These are phyloP conservation scores for Beauveria australis DNA, from an alignment of 2,329 filamentous ascomycete species.

Conservation along the genomic window DNA sequence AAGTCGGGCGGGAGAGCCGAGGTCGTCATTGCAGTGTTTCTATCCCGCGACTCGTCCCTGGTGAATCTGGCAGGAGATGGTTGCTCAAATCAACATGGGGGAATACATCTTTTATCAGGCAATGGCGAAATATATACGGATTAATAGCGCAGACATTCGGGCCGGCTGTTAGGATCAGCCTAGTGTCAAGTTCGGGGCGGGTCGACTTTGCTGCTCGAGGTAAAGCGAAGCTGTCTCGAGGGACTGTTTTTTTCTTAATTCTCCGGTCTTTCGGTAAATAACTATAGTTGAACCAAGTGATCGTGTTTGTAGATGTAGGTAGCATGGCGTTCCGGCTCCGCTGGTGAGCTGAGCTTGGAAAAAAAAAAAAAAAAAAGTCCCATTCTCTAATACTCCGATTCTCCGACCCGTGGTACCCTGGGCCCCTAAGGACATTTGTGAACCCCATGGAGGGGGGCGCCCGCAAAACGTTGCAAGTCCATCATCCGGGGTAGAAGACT, in stretches of 20 bases:
- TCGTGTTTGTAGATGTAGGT: background rate
- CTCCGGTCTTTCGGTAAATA: background rate
- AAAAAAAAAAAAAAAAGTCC: background rate
- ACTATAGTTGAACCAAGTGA: background rate
- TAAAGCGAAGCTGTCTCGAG: background rate
- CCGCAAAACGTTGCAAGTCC: background rate
- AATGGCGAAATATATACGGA: background rate
- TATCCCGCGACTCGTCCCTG: background rate
- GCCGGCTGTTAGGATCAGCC: background rate
- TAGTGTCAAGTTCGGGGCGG: background rate
- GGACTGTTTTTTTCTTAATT: background rate
- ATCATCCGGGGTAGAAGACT: slow-evolving; percentile 1
- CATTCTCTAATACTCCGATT: slow-evolving; percentile 1
- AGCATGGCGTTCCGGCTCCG: background rate
- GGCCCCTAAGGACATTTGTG: background rate
- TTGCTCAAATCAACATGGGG: background rate
- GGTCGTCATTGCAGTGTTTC: background rate
- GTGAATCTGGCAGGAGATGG: background rate
- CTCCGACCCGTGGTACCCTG: background rate
- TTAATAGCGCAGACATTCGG: background rate
- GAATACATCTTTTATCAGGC: too few species aligned
- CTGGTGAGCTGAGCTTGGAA: background rate
- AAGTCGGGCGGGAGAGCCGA: slow-evolving; percentile 28
- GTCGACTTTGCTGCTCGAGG: background rate
- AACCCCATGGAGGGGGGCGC: slow-evolving; percentile 6